Conservation (phyloP, 345 rosid species). For the Rhizophora apiculata region DNA sequence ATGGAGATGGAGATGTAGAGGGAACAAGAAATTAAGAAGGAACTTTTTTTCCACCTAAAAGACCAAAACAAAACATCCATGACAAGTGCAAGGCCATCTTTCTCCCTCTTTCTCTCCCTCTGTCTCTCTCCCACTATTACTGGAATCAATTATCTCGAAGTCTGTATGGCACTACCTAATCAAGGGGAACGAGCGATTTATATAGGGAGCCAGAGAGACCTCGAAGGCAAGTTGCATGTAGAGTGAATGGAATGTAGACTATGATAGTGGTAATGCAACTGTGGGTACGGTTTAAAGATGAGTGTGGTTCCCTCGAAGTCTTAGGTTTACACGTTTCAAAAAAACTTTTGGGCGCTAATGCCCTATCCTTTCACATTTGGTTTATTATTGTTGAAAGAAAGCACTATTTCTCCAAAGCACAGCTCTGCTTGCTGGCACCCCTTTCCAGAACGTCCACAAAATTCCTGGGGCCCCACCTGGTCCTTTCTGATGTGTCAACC, state of each 20-base stretch:
- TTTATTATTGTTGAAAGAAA: conserved; percentile 1
- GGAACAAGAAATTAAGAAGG: background rate
- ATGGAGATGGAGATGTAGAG: background rate
- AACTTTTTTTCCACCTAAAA: conserved; percentile 21
- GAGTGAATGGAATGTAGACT: background rate
- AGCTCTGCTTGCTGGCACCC: conserved; percentile 34
- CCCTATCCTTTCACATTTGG: conserved; percentile 19
- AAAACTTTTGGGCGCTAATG: conserved; percentile 26
- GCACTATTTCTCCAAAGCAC: background rate
- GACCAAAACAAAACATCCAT: conserved; percentile 24
- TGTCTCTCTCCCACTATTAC: background rate
- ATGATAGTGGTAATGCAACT: conserved; percentile 18
- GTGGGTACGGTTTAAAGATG: conserved; percentile 2
- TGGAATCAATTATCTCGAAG: no score
- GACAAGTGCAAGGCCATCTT: conserved; percentile 24
- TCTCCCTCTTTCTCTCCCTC: background rate
- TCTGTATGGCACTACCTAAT: no score
- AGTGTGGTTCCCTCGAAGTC: conserved; percentile 36
- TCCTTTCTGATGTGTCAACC: conserved; percentile 77
- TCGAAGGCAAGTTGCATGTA: conserved; percentile 30
- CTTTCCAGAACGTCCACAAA: conserved; percentile 19
- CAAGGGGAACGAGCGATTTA: conserved; percentile 12
- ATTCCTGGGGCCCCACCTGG: conserved; percentile 28
- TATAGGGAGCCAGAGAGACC: conserved; percentile 22
- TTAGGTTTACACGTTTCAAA: conserved; percentile 22